phyloP scores from a whole-genome alignment of 345 rosid species.

The Erysimum cheiranthoides region DNA sequence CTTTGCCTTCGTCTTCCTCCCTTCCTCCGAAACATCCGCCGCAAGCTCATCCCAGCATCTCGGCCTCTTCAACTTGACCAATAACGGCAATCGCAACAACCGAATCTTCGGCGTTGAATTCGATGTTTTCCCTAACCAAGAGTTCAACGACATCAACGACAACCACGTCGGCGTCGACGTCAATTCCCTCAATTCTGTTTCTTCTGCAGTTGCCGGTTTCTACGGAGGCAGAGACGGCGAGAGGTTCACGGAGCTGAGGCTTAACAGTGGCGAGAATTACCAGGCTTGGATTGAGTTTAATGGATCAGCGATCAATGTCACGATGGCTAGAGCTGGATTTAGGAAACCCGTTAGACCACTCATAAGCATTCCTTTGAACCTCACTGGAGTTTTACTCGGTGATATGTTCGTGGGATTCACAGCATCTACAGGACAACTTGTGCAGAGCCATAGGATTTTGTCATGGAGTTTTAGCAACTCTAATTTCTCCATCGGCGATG shows the following conservation, averaged over 20 bases:
- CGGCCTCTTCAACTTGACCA: slow-evolving; percentile 63
- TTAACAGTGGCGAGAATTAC: slow-evolving; percentile 70
- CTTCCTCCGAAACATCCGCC: slow-evolving; percentile 51
- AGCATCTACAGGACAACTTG: slow-evolving; percentile 58
- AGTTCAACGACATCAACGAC: slow-evolving; percentile 62
- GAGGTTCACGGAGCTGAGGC: slow-evolving; percentile 45
- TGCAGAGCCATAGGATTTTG: slow-evolving; percentile 67
- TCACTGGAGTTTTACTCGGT: slow-evolving; percentile 60
- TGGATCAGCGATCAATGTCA: slow-evolving; percentile 51
- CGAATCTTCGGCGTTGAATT: slow-evolving; percentile 69
- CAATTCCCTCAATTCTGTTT: slow-evolving; percentile 60
- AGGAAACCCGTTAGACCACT: slow-evolving; percentile 50
- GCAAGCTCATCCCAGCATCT: slow-evolving; percentile 60
- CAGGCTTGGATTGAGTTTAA: slow-evolving; percentile 83
- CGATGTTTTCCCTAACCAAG: slow-evolving; percentile 72
- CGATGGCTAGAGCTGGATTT: slow-evolving; percentile 48
- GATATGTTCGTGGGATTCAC: slow-evolving; percentile 81
- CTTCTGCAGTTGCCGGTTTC: slow-evolving; percentile 58
- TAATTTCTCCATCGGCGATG: slow-evolving; percentile 58
- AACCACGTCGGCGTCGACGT: slow-evolving; percentile 83
- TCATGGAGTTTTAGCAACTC: slow-evolving; percentile 79
- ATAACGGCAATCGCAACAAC: slow-evolving; percentile 50
- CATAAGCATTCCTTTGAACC: slow-evolving; percentile 53
- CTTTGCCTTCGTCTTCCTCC: slow-evolving; percentile 64
- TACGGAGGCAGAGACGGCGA: slow-evolving; percentile 45